Conservation (phyloP, 164 flowering plant species). For the Warburgia ugandensis region DNA sequence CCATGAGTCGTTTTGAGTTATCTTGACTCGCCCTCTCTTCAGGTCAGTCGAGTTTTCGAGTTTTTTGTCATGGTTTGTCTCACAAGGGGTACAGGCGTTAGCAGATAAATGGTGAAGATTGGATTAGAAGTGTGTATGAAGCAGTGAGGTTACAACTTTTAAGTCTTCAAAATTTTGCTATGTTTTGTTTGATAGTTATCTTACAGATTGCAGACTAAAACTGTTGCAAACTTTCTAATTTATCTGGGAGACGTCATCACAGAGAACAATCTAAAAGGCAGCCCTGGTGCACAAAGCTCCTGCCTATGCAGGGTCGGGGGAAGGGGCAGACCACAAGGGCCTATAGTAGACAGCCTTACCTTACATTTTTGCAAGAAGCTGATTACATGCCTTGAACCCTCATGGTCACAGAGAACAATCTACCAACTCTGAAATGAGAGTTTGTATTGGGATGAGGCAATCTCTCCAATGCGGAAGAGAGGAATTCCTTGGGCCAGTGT, state of each 20-base stretch:
- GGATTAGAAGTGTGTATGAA: background rate
- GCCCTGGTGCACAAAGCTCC: no score
- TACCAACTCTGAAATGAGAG: conserved; percentile 66
- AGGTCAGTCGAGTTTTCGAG: no score
- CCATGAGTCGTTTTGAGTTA: no score
- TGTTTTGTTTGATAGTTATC: background rate
- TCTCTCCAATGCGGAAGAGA: conserved; percentile 53
- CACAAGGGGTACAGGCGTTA: no score
- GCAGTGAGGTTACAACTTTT: background rate
- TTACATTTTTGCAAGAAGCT: no score
- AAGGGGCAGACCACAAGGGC: no score
- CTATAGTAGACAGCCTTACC: no score
- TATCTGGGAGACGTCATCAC: conserved; percentile 88
- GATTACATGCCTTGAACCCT: no score
- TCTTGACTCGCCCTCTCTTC: no score
- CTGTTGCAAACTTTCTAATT: conserved; percentile 58
- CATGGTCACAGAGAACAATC: conserved; percentile 76
- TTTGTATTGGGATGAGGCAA: conserved; percentile 76
- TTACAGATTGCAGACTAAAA: background rate
- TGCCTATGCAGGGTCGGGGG: no score
- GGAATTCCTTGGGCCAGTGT: conserved; percentile 75
- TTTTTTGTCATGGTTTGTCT: no score
- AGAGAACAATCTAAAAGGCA: conserved; percentile 75
- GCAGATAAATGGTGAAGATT: background rate
- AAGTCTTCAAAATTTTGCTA: background rate